Percentiles rank a stretch among this genome's conserved stretches.
These are phyloP conservation scores for Luffa aegyptiaca DNA, from an alignment of 306 rosid genomes.

Conservation along the genomic window DNA sequence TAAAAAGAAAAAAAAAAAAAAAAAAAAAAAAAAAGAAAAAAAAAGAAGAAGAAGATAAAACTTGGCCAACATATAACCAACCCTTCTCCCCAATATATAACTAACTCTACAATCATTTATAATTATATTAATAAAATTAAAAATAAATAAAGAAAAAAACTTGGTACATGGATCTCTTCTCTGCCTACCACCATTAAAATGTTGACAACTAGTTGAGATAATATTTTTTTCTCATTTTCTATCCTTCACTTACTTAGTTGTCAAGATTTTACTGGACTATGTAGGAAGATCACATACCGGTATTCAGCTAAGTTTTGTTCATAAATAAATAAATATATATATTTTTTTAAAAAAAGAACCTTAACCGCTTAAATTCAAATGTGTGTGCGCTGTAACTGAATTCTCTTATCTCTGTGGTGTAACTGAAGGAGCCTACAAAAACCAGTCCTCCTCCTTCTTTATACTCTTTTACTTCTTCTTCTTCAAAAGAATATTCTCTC, in stretches of 20 bases:
- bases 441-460: background rate
- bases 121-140: too few species aligned
- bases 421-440: background rate
- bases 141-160: too few species aligned
- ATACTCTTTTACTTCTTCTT: background rate
- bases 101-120: background rate
- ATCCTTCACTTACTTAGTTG: too few species aligned
- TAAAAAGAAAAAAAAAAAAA: background rate
- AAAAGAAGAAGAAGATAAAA: background rate
- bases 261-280: too few species aligned
- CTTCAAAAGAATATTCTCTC: background rate
- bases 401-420: background rate
- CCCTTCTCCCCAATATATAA: background rate
- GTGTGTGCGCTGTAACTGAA: background rate
- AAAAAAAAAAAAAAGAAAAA: background rate
- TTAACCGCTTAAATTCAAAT: background rate
- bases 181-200: too few species aligned
- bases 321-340: too few species aligned
- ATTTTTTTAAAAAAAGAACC: background rate
- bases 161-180: too few species aligned
- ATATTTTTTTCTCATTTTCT: too few species aligned
- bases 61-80: background rate
- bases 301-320: too few species aligned
- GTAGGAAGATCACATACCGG: too few species aligned
- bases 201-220: too few species aligned